These are phyloP conservation scores for Didymella exigua DNA, from an alignment of 2,329 filamentous ascomycete species.

Conservation along the genomic window DNA sequence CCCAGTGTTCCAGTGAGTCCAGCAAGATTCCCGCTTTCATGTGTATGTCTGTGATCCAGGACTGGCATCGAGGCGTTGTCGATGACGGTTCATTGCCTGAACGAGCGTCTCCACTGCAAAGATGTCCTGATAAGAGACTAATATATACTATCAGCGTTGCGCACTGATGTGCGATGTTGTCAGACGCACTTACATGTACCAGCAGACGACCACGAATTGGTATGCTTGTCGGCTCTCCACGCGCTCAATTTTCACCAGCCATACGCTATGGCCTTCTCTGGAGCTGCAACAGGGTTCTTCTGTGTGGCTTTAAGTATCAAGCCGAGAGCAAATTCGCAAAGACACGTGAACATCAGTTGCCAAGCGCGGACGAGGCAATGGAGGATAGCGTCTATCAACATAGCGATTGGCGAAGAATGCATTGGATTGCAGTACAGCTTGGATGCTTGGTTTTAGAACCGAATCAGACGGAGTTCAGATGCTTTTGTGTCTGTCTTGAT, in stretches of 20 bases:
- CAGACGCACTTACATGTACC: not conserved
- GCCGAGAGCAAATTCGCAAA: constrained; percentile 1
- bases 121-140: not conserved
- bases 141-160: not conserved
- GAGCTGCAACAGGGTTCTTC: not conserved
- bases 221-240: not conserved
- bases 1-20: not conserved
- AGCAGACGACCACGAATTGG: not conserved
- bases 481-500: not conserved
- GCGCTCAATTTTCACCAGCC: not conserved
- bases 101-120: not conserved
- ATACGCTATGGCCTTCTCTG: constrained; percentile 1
- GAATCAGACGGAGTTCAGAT: not conserved
- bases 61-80: not conserved
- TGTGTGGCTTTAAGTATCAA: constrained; percentile 7
- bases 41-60: not conserved
- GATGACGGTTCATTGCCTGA: not conserved
- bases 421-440: not conserved
- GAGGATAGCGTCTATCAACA: not conserved
- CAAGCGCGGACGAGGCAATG: constrained; percentile 6
- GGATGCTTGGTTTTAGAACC: not conserved
- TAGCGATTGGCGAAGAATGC: not conserved
- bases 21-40: no score
- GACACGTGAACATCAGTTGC: constrained; percentile 1
- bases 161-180: no score